phyloP scores from a whole-genome alignment of 257 asterid species.

The Plantago major region DNA sequence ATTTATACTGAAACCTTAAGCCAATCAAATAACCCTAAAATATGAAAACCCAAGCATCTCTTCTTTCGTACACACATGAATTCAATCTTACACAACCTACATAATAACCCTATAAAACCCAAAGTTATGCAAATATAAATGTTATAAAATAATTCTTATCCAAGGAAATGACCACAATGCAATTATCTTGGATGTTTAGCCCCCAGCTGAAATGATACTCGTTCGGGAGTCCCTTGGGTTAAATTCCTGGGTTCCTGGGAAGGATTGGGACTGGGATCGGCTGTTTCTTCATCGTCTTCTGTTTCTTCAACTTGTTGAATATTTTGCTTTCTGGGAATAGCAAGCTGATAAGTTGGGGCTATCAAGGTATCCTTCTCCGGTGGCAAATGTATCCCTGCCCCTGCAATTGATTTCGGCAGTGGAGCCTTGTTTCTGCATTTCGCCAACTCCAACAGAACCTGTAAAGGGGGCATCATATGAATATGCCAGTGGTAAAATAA shows the following conservation, averaged over 20 bases:
- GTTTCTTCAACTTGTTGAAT: slow-evolving; percentile 59
- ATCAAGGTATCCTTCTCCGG: slow-evolving; percentile 79
- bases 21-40: no score
- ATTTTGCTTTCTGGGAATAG: slow-evolving; percentile 46
- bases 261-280: slow-evolving; percentile 33
- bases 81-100: no score
- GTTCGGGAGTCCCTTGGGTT: slow-evolving; percentile 61
- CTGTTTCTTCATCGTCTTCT: slow-evolving; percentile 69
- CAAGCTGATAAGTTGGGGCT: slow-evolving; percentile 81
- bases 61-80: no score
- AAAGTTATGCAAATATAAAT: no score
- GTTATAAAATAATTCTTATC: no score
- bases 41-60: no score
- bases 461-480: slow-evolving; percentile 1
- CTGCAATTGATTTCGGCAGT: slow-evolving; percentile 64
- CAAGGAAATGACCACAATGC: no score
- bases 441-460: slow-evolving; percentile 88
- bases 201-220: slow-evolving; percentile 69
- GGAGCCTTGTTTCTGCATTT: slow-evolving; percentile 81
- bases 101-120: no score
- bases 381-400: slow-evolving; percentile 69
- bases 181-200: slow-evolving; percentile 53
- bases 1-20: no score
- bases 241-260: slow-evolving; percentile 47
- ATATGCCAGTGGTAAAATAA: neutral